A percentile compares a stretch with the other conserved stretches of the same genome.
Evolutionary conservation across 108 stramenopile species (phyloP).

Genomic region (Chaetoceros tenuissimus): DNA sequence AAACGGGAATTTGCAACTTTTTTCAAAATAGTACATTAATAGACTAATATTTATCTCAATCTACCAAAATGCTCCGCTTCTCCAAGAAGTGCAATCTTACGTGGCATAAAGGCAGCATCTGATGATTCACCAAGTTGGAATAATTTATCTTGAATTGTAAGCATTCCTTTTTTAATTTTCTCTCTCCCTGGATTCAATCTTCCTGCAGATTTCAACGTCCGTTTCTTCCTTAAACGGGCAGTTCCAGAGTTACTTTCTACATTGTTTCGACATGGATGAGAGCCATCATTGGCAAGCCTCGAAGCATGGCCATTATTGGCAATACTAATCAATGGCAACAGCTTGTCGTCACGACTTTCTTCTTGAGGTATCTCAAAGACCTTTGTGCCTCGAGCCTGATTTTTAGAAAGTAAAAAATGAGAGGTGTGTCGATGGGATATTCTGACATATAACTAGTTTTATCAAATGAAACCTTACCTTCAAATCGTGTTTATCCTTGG

Average conservation of each 20-base stretch:
- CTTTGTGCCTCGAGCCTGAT: too few species aligned
- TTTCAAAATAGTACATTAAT: not conserved
- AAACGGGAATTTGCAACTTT: not conserved
- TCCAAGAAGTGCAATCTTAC: slow-evolving; percentile 16
- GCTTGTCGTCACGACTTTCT: not conserved
- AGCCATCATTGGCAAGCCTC: not conserved
- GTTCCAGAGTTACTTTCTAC: not conserved
- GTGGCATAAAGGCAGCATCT: slow-evolving; percentile 1
- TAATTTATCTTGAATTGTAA: not conserved
- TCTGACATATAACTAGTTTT: too few species aligned
- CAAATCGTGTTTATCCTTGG: slow-evolving; percentile 24
- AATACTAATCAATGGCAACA: not conserved
- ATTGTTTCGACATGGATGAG: not conserved
- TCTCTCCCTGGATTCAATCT: not conserved
- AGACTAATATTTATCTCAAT: too few species aligned
- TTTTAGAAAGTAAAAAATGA: too few species aligned
- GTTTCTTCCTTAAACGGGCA: not conserved
- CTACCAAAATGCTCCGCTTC: slow-evolving; percentile 40
- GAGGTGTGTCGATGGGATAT: too few species aligned
- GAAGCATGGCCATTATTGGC: not conserved
- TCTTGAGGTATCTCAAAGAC: not conserved
- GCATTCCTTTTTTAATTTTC: not conserved
- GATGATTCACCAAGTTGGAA: not conserved
- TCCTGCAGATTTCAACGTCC: not conserved
- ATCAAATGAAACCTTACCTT: too few species aligned